phyloP scores from a whole-genome alignment of 2,329 filamentous ascomycete species.

The Xylaria multiplex region DNA sequence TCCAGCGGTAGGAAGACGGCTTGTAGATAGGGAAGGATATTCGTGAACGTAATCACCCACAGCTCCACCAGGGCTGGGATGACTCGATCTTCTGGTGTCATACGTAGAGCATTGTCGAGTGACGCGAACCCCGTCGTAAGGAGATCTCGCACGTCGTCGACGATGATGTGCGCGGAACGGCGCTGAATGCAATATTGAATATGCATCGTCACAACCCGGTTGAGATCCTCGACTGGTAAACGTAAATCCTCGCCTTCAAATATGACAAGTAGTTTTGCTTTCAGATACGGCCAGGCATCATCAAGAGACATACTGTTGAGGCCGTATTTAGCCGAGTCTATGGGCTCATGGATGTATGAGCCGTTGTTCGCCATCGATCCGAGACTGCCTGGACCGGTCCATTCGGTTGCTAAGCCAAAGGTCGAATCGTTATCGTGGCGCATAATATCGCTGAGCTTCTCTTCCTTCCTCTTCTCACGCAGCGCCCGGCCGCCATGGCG shows the following conservation, averaged over 20 bases:
- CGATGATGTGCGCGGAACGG: slow-evolving; percentile 73
- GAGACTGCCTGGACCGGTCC: slow-evolving; percentile 65
- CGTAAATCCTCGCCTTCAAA: slow-evolving; percentile 85
- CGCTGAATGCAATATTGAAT: slow-evolving; percentile 81
- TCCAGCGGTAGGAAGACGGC: slow-evolving; percentile 94
- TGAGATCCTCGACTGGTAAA: slow-evolving; percentile 85
- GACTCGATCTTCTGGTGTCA: slow-evolving; percentile 84
- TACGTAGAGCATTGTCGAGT: slow-evolving; percentile 82
- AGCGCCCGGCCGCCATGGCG: slow-evolving; percentile 80
- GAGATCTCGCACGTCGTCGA: slow-evolving; percentile 81
- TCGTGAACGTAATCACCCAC: slow-evolving; percentile 93
- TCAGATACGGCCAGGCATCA: slow-evolving; percentile 84
- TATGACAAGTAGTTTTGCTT: slow-evolving; percentile 77
- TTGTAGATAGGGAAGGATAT: slow-evolving; percentile 91
- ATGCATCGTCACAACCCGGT: slow-evolving; percentile 80
- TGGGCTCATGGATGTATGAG: slow-evolving; percentile 60
- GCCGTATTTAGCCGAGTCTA: slow-evolving; percentile 69
- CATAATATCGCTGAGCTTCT: slow-evolving; percentile 60
- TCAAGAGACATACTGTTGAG: slow-evolving; percentile 77
- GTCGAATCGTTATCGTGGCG: slow-evolving; percentile 64
- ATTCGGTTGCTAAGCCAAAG: slow-evolving; percentile 56
- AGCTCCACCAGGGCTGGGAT: slow-evolving; percentile 91
- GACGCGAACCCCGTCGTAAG: slow-evolving; percentile 84
- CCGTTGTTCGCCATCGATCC: slow-evolving; percentile 53
- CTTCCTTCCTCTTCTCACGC: slow-evolving; percentile 83